phyloP scores from a whole-genome alignment of 495 filamentous ascomycete genomes.

The Hypoxylon fragiforme region DNA sequence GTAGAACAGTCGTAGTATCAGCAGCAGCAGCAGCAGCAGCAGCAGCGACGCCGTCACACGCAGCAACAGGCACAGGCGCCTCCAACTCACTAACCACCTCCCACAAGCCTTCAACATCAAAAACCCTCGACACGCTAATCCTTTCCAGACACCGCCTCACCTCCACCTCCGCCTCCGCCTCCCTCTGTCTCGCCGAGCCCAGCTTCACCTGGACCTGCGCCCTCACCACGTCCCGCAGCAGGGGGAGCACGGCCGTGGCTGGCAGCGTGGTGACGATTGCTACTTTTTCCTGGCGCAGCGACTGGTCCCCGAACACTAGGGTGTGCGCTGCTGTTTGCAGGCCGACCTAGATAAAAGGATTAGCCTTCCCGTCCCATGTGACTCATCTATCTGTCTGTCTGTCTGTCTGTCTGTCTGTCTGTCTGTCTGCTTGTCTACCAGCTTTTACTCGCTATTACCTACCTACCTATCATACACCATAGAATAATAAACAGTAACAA shows the following conservation, averaged over 20 bases:
- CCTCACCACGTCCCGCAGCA: conserved; percentile 39
- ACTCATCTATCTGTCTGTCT: neutral
- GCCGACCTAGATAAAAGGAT: conserved; percentile 39
- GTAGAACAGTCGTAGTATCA: too few relatives aligned
- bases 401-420: conserved; percentile 1
- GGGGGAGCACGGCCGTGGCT: conserved; percentile 36
- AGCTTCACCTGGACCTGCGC: conserved; percentile 26
- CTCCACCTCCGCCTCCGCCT: conserved; percentile 11
- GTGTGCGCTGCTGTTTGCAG: conserved; percentile 42
- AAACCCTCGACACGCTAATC: conserved; percentile 59
- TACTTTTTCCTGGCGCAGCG: conserved; percentile 2
- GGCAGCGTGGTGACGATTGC: conserved; percentile 46
- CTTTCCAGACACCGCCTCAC: conserved; percentile 49
- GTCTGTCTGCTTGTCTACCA: too few relatives aligned
- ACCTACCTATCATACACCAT: neutral
- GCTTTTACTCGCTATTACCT: neutral
- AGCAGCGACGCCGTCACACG: too few relatives aligned
- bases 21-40: neutral
- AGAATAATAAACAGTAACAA: neutral
- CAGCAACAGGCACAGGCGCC: neutral
- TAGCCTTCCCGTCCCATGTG: too few relatives aligned
- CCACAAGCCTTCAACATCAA: conserved; percentile 61
- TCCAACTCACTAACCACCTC: conserved; percentile 57
- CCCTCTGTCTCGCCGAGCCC: conserved; percentile 13
- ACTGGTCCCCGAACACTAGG: conserved; percentile 18